Conservation (phyloP, 805 yeast genomes). For the Ogataea henricii region DNA sequence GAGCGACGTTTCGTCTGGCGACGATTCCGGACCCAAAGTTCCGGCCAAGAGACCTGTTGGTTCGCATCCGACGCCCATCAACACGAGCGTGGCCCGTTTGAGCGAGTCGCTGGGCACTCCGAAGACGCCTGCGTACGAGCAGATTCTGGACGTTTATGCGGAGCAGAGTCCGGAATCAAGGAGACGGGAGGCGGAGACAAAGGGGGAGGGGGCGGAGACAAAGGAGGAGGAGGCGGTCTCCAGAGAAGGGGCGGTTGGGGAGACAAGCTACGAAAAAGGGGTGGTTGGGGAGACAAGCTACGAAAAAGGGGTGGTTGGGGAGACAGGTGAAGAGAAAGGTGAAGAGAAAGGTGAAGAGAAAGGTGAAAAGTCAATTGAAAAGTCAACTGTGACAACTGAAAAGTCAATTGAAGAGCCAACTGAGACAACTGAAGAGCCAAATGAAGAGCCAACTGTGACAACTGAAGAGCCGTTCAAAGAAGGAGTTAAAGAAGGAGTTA, state of each 20-base stretch:
- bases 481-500: too few species aligned
- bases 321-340: neutral
- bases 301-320: neutral
- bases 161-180: slow-evolving; percentile 22
- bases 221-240: slow-evolving; percentile 1
- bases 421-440: neutral
- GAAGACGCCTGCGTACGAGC: slow-evolving; percentile 18
- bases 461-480: too few species aligned
- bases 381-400: too few species aligned
- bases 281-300: neutral
- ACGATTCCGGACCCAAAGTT: slow-evolving; percentile 5
- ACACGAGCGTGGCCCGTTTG: slow-evolving; percentile 2
- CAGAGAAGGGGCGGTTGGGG: neutral
- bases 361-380: neutral
- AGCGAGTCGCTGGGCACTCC: slow-evolving; percentile 11
- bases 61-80: slow-evolving; percentile 1
- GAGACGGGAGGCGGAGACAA: slow-evolving; percentile 4
- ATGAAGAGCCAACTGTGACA: too few species aligned
- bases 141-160: slow-evolving; percentile 24
- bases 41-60: slow-evolving; percentile 12
- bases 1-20: neutral
- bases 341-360: neutral
- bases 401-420: too few species aligned
- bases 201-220: neutral
- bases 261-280: neutral